These are phyloP conservation scores for Rhynchospora pubera DNA, from an alignment of 176 grass and related monocot species.

Conservation along the genomic window DNA sequence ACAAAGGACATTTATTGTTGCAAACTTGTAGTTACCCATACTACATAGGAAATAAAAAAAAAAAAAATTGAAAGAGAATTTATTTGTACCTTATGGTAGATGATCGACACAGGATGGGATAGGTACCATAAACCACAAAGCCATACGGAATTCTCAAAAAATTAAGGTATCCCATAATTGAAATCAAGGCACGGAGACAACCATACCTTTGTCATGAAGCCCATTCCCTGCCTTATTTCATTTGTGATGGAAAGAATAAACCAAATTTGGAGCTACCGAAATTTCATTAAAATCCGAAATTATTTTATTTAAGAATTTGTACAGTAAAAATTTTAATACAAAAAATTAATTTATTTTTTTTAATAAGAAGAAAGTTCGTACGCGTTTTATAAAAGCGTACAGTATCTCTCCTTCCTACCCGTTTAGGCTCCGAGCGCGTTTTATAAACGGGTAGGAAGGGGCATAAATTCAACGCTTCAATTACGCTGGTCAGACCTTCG, in stretches of 20 bases:
- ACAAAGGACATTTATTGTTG: neutral
- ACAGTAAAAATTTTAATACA: too few relatives aligned
- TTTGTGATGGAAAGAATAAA: neutral
- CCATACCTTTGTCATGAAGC: constrained; percentile 18
- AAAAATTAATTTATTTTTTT: too few relatives aligned
- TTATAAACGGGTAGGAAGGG: too few relatives aligned
- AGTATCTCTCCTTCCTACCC: too few relatives aligned
- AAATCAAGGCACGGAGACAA: neutral
- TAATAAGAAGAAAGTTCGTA: too few relatives aligned
- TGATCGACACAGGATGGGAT: neutral
- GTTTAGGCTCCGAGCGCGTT: too few relatives aligned
- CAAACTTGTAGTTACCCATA: neutral
- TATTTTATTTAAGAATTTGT: too few relatives aligned
- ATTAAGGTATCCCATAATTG: constrained; percentile 12
- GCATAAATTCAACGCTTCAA: too few relatives aligned
- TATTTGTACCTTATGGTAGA: constrained; percentile 12
- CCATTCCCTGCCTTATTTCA: neutral
- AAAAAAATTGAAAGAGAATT: constrained; percentile 1
- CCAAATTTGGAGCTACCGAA: neutral
- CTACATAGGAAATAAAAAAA: neutral
- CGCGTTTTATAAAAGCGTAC: too few relatives aligned
- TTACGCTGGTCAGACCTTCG: too few relatives aligned
- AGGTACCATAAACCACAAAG: neutral
- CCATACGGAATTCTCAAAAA: neutral
- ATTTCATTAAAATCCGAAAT: constrained; percentile 9